Conservation (phyloP, 805 yeast species). For the Barnettozyma salicaria region DNA sequence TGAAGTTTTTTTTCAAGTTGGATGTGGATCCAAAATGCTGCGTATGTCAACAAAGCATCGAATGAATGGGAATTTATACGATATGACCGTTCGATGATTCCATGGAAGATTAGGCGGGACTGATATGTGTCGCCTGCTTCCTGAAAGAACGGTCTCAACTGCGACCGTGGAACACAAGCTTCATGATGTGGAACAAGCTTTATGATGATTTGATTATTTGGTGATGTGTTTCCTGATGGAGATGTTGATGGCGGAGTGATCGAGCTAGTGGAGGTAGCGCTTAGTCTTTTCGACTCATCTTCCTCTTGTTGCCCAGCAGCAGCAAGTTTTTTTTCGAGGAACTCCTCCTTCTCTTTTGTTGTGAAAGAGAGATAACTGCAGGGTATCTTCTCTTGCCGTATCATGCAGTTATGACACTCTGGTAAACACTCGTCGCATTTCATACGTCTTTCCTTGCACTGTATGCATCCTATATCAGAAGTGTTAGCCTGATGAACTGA, state of each 20-base stretch:
- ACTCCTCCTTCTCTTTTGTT: constrained; percentile 16
- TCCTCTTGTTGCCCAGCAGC: not conserved
- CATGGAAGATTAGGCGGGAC: constrained; percentile 11
- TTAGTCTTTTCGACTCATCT: not conserved
- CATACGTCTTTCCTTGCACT: constrained; percentile 46
- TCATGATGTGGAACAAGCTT: constrained; percentile 13
- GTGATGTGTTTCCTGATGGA: not conserved
- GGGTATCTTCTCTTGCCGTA: constrained; percentile 24
- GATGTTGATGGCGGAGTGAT: constrained; percentile 8
- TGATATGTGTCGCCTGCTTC: constrained; percentile 10
- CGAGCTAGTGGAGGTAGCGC: not conserved
- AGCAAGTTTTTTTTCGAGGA: constrained; percentile 10
- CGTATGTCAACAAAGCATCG: constrained; percentile 7
- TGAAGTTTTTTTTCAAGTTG: constrained; percentile 16
- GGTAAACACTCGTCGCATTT: constrained; percentile 48
- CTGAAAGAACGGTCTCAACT: constrained; percentile 7
- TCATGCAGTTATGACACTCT: constrained; percentile 39
- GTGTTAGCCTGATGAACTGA: too few species aligned
- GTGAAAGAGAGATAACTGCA: constrained; percentile 24
- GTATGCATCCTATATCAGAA: constrained; percentile 36
- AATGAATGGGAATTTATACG: constrained; percentile 7
- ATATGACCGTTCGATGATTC: constrained; percentile 12
- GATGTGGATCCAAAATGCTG: constrained; percentile 15
- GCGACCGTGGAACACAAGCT: constrained; percentile 11
- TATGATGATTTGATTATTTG: not conserved